A percentile compares a stretch with the other conserved stretches of the same genome.
Conservation (phyloP, 2,329 filamentous ascomycete genomes). For the Microdochium nivale region DNA sequence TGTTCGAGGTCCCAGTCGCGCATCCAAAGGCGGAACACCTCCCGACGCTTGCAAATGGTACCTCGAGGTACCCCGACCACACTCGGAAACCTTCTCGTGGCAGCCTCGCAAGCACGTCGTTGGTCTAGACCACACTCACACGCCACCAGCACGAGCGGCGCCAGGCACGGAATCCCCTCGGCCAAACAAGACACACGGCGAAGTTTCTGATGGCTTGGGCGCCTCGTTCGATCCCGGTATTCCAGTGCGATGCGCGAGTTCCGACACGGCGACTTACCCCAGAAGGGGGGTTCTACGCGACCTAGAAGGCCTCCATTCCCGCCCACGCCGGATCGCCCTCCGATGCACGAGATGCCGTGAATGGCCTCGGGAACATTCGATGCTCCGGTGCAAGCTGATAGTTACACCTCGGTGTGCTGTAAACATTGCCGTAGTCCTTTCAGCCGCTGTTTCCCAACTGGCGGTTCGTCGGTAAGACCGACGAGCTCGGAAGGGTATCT, state of each 20-base stretch:
- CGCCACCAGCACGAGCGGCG: neutral
- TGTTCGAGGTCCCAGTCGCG: neutral
- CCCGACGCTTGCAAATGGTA: too few relatives aligned
- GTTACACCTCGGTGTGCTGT: too few relatives aligned
- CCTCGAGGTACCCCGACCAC: neutral
- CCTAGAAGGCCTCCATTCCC: too few relatives aligned
- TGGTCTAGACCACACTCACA: neutral
- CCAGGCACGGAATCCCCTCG: neutral
- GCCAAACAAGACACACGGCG: neutral
- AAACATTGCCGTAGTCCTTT: too few relatives aligned
- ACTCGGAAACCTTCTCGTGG: neutral
- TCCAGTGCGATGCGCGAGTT: neutral
- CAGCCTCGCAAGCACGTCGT: neutral
- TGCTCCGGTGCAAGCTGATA: too few relatives aligned
- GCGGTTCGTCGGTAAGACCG: too few relatives aligned
- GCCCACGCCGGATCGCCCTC: too few relatives aligned
- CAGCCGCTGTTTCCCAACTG: too few relatives aligned
- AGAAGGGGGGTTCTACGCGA: neutral
- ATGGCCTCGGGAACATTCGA: too few relatives aligned
- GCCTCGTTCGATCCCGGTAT: neutral
- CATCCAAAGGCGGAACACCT: too few relatives aligned
- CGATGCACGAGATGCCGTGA: too few relatives aligned
- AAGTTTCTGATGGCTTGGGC: neutral
- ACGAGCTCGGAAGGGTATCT: too few relatives aligned
- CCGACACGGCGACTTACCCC: neutral